Conservation (phyloP, 495 filamentous ascomycete genomes). For the Penicillium simplicissimum region DNA sequence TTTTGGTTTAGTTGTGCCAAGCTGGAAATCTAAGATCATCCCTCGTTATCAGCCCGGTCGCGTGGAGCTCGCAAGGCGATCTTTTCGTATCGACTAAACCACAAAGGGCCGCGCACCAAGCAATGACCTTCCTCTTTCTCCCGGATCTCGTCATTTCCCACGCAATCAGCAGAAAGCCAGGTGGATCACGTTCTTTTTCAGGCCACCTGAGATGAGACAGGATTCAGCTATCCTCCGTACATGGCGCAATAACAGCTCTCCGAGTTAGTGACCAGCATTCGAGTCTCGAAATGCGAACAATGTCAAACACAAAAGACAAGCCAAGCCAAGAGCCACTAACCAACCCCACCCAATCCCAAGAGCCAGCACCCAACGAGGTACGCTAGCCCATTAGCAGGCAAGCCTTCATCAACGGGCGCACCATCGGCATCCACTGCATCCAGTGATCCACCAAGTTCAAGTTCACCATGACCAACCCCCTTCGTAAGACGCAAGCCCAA, state of each 20-base stretch:
- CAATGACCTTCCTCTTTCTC: background rate
- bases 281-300: no score
- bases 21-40: constrained; percentile 2
- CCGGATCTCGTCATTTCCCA: background rate
- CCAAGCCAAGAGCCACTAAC: background rate
- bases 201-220: background rate
- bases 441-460: background rate
- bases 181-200: background rate
- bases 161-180: background rate
- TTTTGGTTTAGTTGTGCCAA: background rate
- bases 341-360: background rate
- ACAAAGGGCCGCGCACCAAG: constrained; percentile 1
- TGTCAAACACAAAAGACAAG: background rate
- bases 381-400: background rate
- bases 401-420: constrained; percentile 1
- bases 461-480: no score
- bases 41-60: constrained; percentile 6
- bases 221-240: background rate
- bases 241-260: no score
- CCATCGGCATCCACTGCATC: no score
- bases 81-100: constrained; percentile 17
- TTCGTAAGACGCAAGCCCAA: background rate
- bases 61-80: constrained; percentile 10
- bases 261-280: no score
- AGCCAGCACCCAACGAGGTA: background rate